Percentiles rank a stretch among this genome's conserved stretches.
These are phyloP conservation scores for Pichia paraexigua DNA, from an alignment of 805 yeast species.

Conservation along the genomic window DNA sequence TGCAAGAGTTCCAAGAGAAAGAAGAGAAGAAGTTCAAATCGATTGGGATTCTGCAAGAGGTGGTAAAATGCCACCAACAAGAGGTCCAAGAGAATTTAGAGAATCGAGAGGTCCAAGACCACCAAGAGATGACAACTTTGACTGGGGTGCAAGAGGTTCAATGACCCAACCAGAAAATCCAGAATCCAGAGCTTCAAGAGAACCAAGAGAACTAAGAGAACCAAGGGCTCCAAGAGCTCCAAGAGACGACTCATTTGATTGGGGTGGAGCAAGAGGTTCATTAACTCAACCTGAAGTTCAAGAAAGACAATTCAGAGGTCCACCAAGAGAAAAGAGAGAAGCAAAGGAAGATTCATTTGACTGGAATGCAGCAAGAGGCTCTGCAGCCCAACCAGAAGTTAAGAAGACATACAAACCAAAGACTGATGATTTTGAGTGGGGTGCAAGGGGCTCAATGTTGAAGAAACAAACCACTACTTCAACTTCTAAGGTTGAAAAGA, in stretches of 20 bases:
- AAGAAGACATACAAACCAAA: slow-evolving; percentile 26
- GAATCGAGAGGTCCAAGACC: slow-evolving; percentile 7
- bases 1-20: slow-evolving; percentile 20
- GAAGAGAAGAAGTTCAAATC: slow-evolving; percentile 34
- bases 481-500: background rate
- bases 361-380: slow-evolving; percentile 45
- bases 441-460: slow-evolving; percentile 21
- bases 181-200: slow-evolving; percentile 19
- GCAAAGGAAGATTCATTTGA: slow-evolving; percentile 42
- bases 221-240: slow-evolving; percentile 33
- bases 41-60: slow-evolving; percentile 51
- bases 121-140: slow-evolving; percentile 32
- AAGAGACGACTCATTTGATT: slow-evolving; percentile 41
- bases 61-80: slow-evolving; percentile 18
- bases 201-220: slow-evolving; percentile 31
- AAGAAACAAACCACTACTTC: slow-evolving; percentile 6
- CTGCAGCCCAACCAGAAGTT: slow-evolving; percentile 17
- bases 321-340: slow-evolving; percentile 12
- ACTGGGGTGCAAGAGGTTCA: slow-evolving; percentile 35
- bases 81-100: slow-evolving; percentile 22
- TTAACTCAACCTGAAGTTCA: slow-evolving; percentile 42
- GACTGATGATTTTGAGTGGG: slow-evolving; percentile 37
- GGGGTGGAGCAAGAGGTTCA: slow-evolving; percentile 44
- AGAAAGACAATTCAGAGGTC: slow-evolving; percentile 10
- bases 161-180: slow-evolving; percentile 5